A percentile compares a stretch with the other conserved stretches of the same genome.
Conservation (phyloP, 2,329 filamentous ascomycete species). For the Akanthomyces dipterigenus region DNA sequence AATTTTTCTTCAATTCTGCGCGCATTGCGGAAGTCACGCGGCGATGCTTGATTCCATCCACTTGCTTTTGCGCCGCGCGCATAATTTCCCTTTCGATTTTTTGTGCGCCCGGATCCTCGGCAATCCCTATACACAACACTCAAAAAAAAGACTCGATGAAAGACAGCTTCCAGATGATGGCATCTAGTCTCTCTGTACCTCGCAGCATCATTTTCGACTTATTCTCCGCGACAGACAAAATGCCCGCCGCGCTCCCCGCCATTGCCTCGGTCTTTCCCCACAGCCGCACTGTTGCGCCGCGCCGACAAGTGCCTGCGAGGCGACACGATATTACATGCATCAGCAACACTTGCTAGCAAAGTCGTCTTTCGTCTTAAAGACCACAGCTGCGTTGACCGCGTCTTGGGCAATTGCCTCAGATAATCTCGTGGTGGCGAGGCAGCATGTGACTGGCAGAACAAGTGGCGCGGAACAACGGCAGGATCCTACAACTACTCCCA, state of each 20-base stretch:
- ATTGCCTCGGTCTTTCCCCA: constrained; percentile 4
- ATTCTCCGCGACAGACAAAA: background rate
- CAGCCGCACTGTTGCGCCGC: background rate
- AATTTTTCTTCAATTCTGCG: background rate
- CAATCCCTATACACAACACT: background rate
- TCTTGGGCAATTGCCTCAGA: background rate
- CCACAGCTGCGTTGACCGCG: background rate
- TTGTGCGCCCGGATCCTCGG: background rate
- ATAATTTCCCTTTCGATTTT: background rate
- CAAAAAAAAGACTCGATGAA: background rate
- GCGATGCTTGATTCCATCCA: background rate
- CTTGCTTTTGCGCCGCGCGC: background rate
- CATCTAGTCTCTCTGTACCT: background rate
- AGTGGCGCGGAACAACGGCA: background rate
- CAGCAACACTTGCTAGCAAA: background rate
- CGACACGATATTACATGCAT: background rate
- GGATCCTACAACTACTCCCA: background rate
- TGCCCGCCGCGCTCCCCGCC: background rate
- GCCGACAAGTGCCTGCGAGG: background rate
- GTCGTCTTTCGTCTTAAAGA: background rate
- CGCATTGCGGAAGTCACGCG: background rate
- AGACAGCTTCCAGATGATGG: background rate
- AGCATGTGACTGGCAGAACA: background rate
- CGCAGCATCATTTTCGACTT: background rate
- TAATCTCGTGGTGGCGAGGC: background rate